Percentiles rank a stretch among this genome's conserved stretches.
Evolutionary conservation across 371 early-diverging fungal genomes (phyloP).

Genomic region (Nematocida displodere): DNA sequence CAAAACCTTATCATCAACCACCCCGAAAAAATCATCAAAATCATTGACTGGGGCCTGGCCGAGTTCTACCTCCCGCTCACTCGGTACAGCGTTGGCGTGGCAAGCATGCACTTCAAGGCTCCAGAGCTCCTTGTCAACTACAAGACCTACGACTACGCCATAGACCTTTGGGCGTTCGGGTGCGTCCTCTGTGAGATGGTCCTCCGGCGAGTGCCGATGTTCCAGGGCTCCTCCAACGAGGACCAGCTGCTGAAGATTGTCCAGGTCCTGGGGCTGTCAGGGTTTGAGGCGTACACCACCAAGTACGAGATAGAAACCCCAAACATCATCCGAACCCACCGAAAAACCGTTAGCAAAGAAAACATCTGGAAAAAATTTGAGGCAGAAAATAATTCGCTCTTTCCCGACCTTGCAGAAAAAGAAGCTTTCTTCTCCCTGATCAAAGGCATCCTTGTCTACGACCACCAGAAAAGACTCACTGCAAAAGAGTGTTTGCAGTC

Average conservation of each 20-base stretch:
- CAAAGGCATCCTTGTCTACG: constrained; percentile 82
- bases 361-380: constrained; percentile 10
- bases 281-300: constrained; percentile 76
- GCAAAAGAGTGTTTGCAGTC: constrained; percentile 87
- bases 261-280: constrained; percentile 83
- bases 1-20: constrained; percentile 98
- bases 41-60: constrained; percentile 99
- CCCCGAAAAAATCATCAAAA: constrained; percentile 69
- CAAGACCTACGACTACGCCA: constrained; percentile 90
- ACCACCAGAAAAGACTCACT: constrained; percentile 85
- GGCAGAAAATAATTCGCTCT: background rate
- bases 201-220: constrained; percentile 93
- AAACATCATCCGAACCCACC: constrained; percentile 5
- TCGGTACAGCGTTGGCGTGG: constrained; percentile 93
- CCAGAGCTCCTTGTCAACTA: constrained; percentile 96
- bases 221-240: constrained; percentile 91
- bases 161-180: constrained; percentile 99
- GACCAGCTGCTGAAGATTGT: constrained; percentile 95
- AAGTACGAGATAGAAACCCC: constrained; percentile 80
- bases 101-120: constrained; percentile 94
- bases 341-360: constrained; percentile 7
- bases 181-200: constrained; percentile 84
- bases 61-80: constrained; percentile 96
- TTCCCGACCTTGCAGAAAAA: constrained; percentile 5
- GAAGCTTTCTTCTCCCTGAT: constrained; percentile 83